Evolutionary conservation across 148 eudicot genomes (phyloP).

Genomic region (Oxyria digyna): DNA sequence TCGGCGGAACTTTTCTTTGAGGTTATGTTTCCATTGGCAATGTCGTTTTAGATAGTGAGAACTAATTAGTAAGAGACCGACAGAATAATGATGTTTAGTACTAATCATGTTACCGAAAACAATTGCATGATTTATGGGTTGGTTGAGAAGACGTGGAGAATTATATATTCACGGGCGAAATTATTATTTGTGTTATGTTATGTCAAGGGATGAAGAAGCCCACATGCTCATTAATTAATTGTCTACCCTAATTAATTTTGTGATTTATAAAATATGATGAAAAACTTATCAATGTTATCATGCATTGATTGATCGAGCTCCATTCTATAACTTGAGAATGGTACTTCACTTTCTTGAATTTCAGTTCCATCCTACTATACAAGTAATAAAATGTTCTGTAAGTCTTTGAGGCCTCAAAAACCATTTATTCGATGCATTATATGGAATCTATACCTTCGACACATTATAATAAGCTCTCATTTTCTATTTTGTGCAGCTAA

Average conservation of each 20-base stretch:
- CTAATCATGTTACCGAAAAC: constrained; percentile 1
- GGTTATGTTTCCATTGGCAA: no score
- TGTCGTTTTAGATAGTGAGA: not conserved
- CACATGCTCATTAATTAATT: not conserved
- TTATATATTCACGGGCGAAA: not conserved
- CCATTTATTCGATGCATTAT: no score
- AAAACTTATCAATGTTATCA: no score
- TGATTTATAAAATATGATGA: no score
- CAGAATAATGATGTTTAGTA: not conserved
- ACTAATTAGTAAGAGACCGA: not conserved
- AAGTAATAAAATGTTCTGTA: no score
- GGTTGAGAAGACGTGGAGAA: constrained; percentile 1
- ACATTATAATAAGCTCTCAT: no score
- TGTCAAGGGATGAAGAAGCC: not conserved
- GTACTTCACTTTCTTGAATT: not conserved
- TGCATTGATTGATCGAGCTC: no score
- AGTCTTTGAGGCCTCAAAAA: no score
- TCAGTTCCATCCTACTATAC: no score
- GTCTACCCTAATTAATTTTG: not conserved
- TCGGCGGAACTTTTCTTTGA: no score
- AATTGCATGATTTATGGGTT: constrained; percentile 1
- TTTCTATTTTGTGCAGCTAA: no score
- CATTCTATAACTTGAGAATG: not conserved
- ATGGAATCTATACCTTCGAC: no score
- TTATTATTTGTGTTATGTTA: not conserved